phyloP scores from a whole-genome alignment of 2,329 filamentous ascomycete species.

The Fusarium newnesense region DNA sequence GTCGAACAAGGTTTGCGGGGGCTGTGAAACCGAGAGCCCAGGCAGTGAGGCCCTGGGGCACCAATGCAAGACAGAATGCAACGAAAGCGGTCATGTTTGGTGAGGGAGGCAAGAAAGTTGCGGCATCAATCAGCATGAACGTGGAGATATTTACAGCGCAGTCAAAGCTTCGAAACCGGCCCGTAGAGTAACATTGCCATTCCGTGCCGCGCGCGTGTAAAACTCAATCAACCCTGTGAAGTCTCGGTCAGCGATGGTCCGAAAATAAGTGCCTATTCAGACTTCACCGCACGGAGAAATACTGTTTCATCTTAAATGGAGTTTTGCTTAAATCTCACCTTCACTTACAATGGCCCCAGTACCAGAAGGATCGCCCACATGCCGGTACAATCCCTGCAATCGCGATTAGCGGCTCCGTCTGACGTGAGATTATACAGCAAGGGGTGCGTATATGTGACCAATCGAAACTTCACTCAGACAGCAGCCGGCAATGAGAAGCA shows the following conservation, averaged over 20 bases:
- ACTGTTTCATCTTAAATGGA: neutral
- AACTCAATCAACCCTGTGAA: neutral
- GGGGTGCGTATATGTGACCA: neutral
- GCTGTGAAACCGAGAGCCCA: slow-evolving; percentile 14
- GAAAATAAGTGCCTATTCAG: neutral
- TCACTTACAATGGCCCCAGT: neutral
- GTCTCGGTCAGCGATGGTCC: neutral
- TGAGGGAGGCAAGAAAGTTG: neutral
- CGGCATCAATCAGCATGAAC: neutral
- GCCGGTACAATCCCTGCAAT: neutral
- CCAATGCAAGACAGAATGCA: slow-evolving; percentile 6
- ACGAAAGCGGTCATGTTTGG: slow-evolving; percentile 4
- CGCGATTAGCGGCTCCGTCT: neutral
- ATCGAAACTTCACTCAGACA: neutral
- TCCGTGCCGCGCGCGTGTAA: neutral
- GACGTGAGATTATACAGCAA: neutral
- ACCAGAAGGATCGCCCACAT: neutral
- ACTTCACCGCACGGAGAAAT: neutral
- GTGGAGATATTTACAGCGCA: neutral
- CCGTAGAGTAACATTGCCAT: neutral
- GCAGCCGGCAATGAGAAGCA: neutral
- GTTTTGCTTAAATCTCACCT: neutral
- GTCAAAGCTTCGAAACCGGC: neutral
- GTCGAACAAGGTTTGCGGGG: neutral
- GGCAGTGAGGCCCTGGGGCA: slow-evolving; percentile 13